Conservation (phyloP, 805 yeast species). For the Candida krabiensis region DNA sequence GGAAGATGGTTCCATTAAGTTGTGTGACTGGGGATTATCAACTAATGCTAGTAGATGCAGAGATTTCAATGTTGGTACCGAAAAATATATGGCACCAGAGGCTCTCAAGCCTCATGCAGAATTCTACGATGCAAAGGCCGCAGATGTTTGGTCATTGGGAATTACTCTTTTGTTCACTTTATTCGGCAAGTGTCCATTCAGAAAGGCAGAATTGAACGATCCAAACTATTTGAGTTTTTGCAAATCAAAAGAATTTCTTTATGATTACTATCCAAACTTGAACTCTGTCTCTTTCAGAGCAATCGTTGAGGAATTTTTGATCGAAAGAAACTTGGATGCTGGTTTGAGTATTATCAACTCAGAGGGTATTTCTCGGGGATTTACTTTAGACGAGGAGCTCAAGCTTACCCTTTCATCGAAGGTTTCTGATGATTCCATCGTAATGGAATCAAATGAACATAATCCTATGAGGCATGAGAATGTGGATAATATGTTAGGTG, state of each 20-base stretch:
- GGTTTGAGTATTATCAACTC: conserved; percentile 31
- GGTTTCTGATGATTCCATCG: conserved; percentile 5
- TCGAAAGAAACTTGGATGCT: conserved; percentile 39
- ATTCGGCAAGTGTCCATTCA: conserved; percentile 55
- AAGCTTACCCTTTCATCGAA: conserved; percentile 24
- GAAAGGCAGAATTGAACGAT: conserved; percentile 40
- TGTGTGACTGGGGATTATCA: conserved; percentile 77
- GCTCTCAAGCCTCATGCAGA: conserved; percentile 22
- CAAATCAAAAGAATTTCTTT: conserved; percentile 40
- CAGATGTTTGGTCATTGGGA: conserved; percentile 60
- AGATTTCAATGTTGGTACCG: conserved; percentile 53
- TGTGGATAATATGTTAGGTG: conserved; percentile 22
- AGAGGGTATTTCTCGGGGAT: conserved; percentile 36
- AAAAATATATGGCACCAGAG: conserved; percentile 61
- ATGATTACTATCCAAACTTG: conserved; percentile 50
- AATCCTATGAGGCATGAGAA: conserved; percentile 1
- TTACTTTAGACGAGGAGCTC: conserved; percentile 47
- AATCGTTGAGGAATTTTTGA: conserved; percentile 40
- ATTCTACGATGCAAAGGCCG: conserved; percentile 41
- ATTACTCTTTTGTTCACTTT: conserved; percentile 49
- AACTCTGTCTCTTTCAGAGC: conserved; percentile 41
- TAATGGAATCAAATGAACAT: not conserved
- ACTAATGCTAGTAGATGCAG: conserved; percentile 34
- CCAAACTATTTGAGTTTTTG: conserved; percentile 44
- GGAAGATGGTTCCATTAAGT: conserved; percentile 50